These are phyloP conservation scores for Cinchona pubescens DNA, from an alignment of 257 asterid genomes.

Conservation along the genomic window DNA sequence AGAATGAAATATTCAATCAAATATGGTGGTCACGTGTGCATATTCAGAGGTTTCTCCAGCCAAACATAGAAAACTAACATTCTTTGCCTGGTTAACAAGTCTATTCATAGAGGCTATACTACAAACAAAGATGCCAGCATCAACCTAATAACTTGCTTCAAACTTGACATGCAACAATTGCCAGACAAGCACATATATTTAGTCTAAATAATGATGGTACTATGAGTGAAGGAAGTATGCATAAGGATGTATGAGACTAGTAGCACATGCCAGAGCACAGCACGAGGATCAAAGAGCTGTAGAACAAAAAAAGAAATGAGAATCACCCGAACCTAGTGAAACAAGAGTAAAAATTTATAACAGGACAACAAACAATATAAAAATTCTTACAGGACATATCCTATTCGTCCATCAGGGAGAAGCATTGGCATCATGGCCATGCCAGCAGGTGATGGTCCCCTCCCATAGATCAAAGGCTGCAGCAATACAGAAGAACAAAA, in stretches of 20 bases:
- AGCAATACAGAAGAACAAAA: constrained; percentile 5
- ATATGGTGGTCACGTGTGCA: background rate
- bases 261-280: background rate
- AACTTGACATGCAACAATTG: background rate
- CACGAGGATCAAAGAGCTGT: background rate
- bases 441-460: constrained; percentile 69
- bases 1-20: background rate
- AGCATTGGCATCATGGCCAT: constrained; percentile 99
- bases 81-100: background rate
- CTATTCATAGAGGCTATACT: background rate
- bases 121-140: background rate
- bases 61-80: background rate
- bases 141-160: background rate
- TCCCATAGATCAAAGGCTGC: constrained; percentile 77
- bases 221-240: background rate
- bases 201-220: background rate
- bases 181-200: background rate
- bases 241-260: background rate
- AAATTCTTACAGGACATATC: constrained; percentile 86
- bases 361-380: background rate
- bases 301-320: background rate
- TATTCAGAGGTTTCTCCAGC: background rate
- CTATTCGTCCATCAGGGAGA: constrained; percentile 92
- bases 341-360: background rate
- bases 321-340: background rate